These are phyloP conservation scores for Puccinia coronata DNA, from an alignment of 1,284 basidiomycete genomes.

Conservation along the genomic window DNA sequence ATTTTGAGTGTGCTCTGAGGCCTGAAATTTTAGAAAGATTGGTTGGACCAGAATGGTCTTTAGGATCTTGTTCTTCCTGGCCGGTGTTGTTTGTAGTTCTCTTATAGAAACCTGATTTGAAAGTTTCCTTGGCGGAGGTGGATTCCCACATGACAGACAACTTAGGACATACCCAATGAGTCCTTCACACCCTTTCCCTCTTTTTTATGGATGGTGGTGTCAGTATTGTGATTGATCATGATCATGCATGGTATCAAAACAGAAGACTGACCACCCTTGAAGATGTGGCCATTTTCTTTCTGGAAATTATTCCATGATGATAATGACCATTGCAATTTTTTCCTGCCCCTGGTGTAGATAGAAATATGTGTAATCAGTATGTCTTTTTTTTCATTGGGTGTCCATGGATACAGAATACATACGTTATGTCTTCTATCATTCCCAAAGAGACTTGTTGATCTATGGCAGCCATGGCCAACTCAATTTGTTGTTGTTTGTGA, in stretches of 20 bases:
- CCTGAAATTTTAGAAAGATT: neutral
- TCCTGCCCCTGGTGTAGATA: constrained; percentile 5
- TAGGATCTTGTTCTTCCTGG: neutral
- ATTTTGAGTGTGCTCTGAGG: constrained; percentile 5
- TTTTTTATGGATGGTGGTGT: neutral
- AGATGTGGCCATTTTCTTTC: neutral
- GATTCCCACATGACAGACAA: neutral
- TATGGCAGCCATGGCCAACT: neutral
- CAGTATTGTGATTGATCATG: neutral
- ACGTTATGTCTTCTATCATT: constrained; percentile 1
- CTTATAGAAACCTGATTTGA: neutral
- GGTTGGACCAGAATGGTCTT: neutral
- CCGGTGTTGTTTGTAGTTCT: neutral
- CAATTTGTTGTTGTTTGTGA: neutral
- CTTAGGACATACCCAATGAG: neutral
- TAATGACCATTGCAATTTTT: neutral
- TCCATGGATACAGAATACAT: neutral
- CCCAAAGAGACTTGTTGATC: neutral
- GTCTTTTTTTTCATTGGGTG: neutral
- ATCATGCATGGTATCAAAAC: neutral
- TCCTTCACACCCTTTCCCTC: neutral
- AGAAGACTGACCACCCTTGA: neutral
- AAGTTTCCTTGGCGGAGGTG: neutral
- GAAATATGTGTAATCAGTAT: neutral
- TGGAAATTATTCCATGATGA: neutral